These are phyloP conservation scores for Aspergillus olivimuriae DNA, from an alignment of 495 filamentous ascomycete species.

Conservation along the genomic window DNA sequence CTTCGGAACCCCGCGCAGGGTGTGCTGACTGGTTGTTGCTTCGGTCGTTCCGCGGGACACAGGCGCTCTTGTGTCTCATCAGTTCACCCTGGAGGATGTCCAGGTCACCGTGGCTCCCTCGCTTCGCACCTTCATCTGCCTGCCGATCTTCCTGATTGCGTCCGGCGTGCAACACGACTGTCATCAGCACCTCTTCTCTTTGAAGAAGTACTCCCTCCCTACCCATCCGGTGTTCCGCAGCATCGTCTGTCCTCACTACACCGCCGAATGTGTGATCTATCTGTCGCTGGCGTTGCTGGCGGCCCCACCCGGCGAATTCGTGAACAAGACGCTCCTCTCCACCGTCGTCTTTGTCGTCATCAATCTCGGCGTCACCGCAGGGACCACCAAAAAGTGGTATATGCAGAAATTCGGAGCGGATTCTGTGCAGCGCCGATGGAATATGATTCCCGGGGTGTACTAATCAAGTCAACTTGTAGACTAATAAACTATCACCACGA, in stretches of 20 bases:
- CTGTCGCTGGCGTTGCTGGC: slow-evolving; percentile 66
- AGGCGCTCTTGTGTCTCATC: slow-evolving; percentile 26
- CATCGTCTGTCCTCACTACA: slow-evolving; percentile 86
- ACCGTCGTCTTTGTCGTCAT: slow-evolving; percentile 65
- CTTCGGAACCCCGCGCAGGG: not conserved
- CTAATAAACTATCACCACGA: no score
- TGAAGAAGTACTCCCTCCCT: slow-evolving; percentile 83
- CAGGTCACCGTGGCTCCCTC: slow-evolving; percentile 40
- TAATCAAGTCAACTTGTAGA: slow-evolving; percentile 34
- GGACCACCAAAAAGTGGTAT: slow-evolving; percentile 76
- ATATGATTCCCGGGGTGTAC: slow-evolving; percentile 77
- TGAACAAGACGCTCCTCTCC: slow-evolving; percentile 69
- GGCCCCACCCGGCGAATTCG: slow-evolving; percentile 53
- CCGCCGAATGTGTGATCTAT: slow-evolving; percentile 80
- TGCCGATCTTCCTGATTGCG: slow-evolving; percentile 64
- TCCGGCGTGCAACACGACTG: slow-evolving; percentile 75
- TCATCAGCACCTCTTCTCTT: slow-evolving; percentile 70
- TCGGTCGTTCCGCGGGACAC: slow-evolving; percentile 13
- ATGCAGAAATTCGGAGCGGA: slow-evolving; percentile 65
- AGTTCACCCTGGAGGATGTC: slow-evolving; percentile 26
- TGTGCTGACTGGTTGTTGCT: not conserved
- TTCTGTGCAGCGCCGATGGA: slow-evolving; percentile 61
- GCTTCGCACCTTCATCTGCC: slow-evolving; percentile 52
- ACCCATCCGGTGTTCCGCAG: slow-evolving; percentile 59
- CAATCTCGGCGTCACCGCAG: slow-evolving; percentile 81